Conservation (phyloP, 352 stramenopile genomes). For the Globisporangium cederbergense region DNA sequence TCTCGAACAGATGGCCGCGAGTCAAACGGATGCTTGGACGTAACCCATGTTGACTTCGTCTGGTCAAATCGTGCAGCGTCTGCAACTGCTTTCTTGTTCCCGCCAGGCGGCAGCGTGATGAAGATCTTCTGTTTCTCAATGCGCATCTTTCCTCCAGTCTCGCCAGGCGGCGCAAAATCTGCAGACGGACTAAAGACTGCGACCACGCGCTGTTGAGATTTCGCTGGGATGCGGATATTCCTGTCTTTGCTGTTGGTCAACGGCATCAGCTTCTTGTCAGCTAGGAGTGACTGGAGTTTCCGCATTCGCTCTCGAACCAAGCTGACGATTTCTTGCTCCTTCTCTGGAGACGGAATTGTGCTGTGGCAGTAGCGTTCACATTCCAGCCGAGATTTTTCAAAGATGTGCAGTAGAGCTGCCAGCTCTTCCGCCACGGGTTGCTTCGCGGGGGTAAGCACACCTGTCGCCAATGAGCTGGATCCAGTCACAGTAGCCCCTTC, state of each 20-base stretch:
- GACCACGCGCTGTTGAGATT: slow-evolving; percentile 74
- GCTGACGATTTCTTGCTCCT: slow-evolving; percentile 75
- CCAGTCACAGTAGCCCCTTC: background rate
- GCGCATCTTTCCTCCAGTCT: slow-evolving; percentile 57
- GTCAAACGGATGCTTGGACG: slow-evolving; percentile 81
- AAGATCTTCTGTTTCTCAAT: slow-evolving; percentile 88
- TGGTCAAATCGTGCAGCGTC: slow-evolving; percentile 57
- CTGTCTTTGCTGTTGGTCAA: slow-evolving; percentile 67
- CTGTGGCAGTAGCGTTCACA: slow-evolving; percentile 75
- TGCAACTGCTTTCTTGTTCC: slow-evolving; percentile 78
- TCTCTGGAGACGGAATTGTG: slow-evolving; percentile 51
- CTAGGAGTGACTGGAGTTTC: slow-evolving; percentile 60
- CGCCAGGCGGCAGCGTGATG: slow-evolving; percentile 79
- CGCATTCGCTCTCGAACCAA: slow-evolving; percentile 74
- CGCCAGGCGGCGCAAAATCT: slow-evolving; percentile 27
- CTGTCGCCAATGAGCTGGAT: background rate
- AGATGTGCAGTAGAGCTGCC: slow-evolving; percentile 58
- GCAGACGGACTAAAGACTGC: slow-evolving; percentile 65
- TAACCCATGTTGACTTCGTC: slow-evolving; percentile 57
- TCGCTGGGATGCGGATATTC: slow-evolving; percentile 76
- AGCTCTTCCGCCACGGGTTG: slow-evolving; percentile 39
- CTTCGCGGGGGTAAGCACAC: slow-evolving; percentile 4
- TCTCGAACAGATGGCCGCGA: slow-evolving; percentile 74
- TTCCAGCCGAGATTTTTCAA: slow-evolving; percentile 58
- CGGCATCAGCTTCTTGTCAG: slow-evolving; percentile 66